phyloP scores from a whole-genome alignment of 306 rosid genomes.

The Trichosanthes truncata region DNA sequence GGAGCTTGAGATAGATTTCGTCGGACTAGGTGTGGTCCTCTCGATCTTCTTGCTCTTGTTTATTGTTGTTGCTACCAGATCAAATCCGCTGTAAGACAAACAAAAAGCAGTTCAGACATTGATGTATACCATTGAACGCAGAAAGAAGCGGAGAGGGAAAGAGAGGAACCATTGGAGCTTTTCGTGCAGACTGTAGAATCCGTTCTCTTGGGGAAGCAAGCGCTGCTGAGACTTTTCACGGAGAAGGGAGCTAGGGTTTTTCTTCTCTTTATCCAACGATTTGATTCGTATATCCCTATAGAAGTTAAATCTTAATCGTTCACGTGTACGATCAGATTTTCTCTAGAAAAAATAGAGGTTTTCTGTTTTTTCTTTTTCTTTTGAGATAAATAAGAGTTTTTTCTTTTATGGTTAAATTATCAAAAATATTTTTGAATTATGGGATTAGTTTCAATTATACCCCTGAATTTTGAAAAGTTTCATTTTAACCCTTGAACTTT shows the following conservation, averaged over 20 bases:
- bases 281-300: background rate
- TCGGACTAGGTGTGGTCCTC: slow-evolving; percentile 49
- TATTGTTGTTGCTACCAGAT: slow-evolving; percentile 68
- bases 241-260: background rate
- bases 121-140: background rate
- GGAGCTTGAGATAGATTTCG: slow-evolving; percentile 54
- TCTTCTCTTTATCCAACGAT: background rate
- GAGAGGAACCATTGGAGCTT: background rate
- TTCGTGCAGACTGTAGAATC: background rate
- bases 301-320: background rate
- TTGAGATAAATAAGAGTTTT: too few relatives aligned
- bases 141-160: background rate
- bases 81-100: slow-evolving; percentile 36
- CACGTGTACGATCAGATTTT: background rate
- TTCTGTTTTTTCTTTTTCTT: too few relatives aligned
- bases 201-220: background rate
- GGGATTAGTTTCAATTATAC: too few relatives aligned
- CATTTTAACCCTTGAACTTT: too few relatives aligned
- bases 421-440: too few relatives aligned
- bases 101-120: background rate
- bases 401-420: too few relatives aligned
- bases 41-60: slow-evolving; percentile 60
- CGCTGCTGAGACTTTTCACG: background rate
- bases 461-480: too few relatives aligned
- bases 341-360: too few relatives aligned